Percentiles rank a stretch among this genome's conserved stretches.
These are phyloP conservation scores for Aureococcus anophagefferens DNA, from an alignment of 108 stramenopile species.

Conservation along the genomic window DNA sequence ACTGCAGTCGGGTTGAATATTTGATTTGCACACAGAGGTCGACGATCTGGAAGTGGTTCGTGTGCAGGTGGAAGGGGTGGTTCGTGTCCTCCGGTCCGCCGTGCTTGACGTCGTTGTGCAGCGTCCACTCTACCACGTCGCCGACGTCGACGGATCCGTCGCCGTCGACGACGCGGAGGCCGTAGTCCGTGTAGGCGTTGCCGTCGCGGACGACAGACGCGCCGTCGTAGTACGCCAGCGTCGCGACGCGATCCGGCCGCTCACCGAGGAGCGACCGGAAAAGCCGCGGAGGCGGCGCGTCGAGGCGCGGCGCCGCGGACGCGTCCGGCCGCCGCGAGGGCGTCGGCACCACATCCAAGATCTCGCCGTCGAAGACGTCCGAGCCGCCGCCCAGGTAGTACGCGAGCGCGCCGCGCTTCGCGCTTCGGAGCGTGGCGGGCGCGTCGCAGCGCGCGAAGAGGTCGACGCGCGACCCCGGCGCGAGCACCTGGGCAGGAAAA, in stretches of 20 bases:
- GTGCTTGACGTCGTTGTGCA: constrained; percentile 15
- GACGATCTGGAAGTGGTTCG: constrained; percentile 40
- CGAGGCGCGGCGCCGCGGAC: neutral
- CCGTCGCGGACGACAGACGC: constrained; percentile 1
- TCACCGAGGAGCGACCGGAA: neutral
- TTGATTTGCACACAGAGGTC: too few species aligned
- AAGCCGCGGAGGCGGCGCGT: neutral
- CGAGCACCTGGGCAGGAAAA: constrained; percentile 9
- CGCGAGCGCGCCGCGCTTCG: neutral
- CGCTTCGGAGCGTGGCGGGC: neutral
- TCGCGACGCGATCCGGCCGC: neutral
- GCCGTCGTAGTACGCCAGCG: constrained; percentile 3
- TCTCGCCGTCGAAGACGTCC: neutral
- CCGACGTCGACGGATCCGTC: constrained; percentile 12
- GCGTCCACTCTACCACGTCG: constrained; percentile 31
- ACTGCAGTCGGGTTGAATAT: too few species aligned
- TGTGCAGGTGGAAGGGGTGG: constrained; percentile 43
- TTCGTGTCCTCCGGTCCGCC: neutral
- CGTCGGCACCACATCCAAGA: neutral
- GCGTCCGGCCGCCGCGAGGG: neutral
- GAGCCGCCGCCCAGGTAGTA: constrained; percentile 4
- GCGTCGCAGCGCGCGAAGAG: constrained; percentile 6
- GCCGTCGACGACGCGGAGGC: neutral
- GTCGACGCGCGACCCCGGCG: constrained; percentile 11
- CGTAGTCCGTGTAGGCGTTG: constrained; percentile 5